Evolutionary conservation across 208 protist genomes (phyloP), one percentile per base, ranked within the genome.

Genomic region (Leishmania braziliensis): DNA sequence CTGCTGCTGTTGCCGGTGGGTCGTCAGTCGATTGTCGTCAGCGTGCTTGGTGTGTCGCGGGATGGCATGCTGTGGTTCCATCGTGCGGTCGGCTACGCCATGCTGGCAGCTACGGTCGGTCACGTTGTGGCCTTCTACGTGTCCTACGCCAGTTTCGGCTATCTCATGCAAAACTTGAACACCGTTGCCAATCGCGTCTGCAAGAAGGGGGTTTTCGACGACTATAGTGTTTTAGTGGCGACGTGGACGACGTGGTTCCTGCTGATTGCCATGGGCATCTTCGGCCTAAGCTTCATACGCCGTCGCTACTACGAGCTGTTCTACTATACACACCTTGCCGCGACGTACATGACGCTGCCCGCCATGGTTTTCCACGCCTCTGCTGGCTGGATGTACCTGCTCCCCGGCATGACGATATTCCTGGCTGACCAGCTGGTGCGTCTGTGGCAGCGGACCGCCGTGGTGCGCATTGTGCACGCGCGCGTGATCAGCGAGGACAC

Each of bases 231-330:
- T 36, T 77, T 84, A 5, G 73, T 88, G 2, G 86, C 86, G n/a
- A 87, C 88, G 33, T 84, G 84, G 69, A 84, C 78, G 29, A 87
- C 86, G 23, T 82, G 80, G 76, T 75, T 92, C 46, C 53, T 89
- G 65, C 81, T 93, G 74, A 60, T 95, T 36, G 54, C 84, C 16
- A 91, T 93, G 81, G 89, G 89, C 46, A 51, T 91, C 48, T 85
- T 93, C 65, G 84, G 80, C 9, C 71, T 92, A 48, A 79, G 86
- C 68, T 54, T 70, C 26, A n/a, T 94, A 39, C 86, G 91, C 43
- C 85, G 91, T n/a, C 68, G 77, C 20, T 91, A 69, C 81, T 95
- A 88, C 74, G 91, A 95, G 81, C 68, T 95, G 12, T 95, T 95
- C 82, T 93, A 92, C 88, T 95, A 93, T 75, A 43, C 87, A 23